Evolutionary conservation across 2,329 filamentous ascomycete species (phyloP).

Genomic region (Sporothrix curviconia): DNA sequence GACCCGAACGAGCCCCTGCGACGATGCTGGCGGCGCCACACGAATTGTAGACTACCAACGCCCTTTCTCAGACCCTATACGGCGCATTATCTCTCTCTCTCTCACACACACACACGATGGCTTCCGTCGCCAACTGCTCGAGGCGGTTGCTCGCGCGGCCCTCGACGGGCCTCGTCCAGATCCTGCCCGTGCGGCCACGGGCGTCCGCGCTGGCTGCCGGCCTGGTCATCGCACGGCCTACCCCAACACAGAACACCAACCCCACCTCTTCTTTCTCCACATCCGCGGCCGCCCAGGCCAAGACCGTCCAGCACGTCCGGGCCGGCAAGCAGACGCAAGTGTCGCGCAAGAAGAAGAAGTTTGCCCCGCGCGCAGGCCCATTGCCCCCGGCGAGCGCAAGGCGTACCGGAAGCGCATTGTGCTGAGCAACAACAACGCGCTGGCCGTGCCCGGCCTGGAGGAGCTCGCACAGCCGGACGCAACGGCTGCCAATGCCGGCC

Average conservation of each 20-base stretch:
- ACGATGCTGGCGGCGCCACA: no score
- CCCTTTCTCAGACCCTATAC: neutral
- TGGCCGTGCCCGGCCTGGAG: constrained; percentile 64
- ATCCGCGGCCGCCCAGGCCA: constrained; percentile 8
- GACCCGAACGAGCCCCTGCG: no score
- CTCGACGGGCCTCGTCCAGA: constrained; percentile 8
- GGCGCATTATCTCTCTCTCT: no score
- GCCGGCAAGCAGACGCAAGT: constrained; percentile 38
- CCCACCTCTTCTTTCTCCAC: constrained; percentile 31
- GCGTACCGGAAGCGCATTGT: constrained; percentile 82
- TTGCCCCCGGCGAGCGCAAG: constrained; percentile 73
- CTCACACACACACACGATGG: constrained; percentile 9
- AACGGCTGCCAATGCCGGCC: constrained; percentile 37
- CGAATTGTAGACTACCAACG: no score
- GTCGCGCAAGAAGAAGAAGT: constrained; percentile 21
- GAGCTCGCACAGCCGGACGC: constrained; percentile 47
- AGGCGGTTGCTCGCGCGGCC: constrained; percentile 14
- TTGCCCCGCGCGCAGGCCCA: constrained; percentile 45
- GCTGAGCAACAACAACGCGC: constrained; percentile 87
- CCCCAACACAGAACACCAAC: no score
- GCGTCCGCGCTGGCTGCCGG: neutral
- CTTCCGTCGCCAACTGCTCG: constrained; percentile 16
- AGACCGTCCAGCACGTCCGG: constrained; percentile 21
- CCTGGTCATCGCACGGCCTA: neutral
- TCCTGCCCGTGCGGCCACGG: constrained; percentile 11